Evolutionary conservation across 2,329 filamentous ascomycete genomes (phyloP).

Genomic region (Pseudogymnoascus sp.): DNA sequence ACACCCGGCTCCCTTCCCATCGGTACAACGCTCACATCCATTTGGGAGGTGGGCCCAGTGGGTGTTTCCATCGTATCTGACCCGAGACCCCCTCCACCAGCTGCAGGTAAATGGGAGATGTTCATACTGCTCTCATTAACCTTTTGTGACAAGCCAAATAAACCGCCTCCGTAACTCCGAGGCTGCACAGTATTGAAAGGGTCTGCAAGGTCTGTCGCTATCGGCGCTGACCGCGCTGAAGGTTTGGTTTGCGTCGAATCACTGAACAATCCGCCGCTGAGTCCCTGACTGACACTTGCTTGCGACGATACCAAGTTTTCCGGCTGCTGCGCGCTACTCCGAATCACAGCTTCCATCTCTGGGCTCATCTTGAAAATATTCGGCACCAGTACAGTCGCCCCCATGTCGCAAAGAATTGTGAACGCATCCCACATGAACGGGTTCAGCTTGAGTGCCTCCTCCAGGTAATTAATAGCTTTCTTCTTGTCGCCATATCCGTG

Average conservation of each 20-base stretch:
- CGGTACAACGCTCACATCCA: constrained; percentile 28
- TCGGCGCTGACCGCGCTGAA: constrained; percentile 18
- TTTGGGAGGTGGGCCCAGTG: constrained; percentile 37
- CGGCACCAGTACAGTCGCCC: constrained; percentile 68
- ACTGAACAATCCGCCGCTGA: constrained; percentile 25
- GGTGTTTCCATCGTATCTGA: constrained; percentile 60
- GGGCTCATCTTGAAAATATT: constrained; percentile 78
- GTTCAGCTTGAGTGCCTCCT: constrained; percentile 81
- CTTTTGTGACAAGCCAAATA: constrained; percentile 29
- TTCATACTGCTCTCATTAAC: constrained; percentile 30
- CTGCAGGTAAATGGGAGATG: constrained; percentile 27
- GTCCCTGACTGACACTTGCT: constrained; percentile 26
- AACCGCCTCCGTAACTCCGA: constrained; percentile 22
- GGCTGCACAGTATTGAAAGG: constrained; percentile 28
- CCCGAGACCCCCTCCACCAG: constrained; percentile 27
- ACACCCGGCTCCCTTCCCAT: constrained; percentile 24
- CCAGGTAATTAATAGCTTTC: constrained; percentile 78
- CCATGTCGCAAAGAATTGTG: constrained; percentile 78
- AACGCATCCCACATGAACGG: constrained; percentile 99
- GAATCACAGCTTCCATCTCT: constrained; percentile 50
- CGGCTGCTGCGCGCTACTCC: constrained; percentile 19
- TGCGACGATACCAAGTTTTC: neutral
- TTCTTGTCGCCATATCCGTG: constrained; percentile 73
- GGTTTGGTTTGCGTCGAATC: constrained; percentile 25
- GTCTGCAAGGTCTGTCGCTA: constrained; percentile 25